Conservation (phyloP, 768 basidiomycete species). For the Boletus pseudo-olivaceus region DNA sequence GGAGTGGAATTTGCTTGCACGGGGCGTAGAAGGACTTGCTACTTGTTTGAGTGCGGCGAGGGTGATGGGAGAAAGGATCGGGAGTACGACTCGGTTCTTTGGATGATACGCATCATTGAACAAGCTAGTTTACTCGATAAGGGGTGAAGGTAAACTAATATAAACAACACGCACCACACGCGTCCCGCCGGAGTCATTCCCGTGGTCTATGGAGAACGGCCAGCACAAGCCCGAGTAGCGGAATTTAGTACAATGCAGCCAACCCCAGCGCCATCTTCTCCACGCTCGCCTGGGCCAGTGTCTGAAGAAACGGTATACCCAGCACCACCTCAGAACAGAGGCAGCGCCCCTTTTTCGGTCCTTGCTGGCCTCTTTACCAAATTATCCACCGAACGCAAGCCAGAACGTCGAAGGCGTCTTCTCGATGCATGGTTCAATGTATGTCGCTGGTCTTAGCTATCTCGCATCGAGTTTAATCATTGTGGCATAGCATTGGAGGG, state of each 20-base stretch:
- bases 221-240: not conserved
- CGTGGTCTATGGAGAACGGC: not conserved
- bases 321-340: conserved; percentile 60
- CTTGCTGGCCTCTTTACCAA: conserved; percentile 72
- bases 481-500: conserved; percentile 70
- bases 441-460: conserved; percentile 28
- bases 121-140: not conserved
- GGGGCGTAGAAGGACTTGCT: conserved; percentile 44
- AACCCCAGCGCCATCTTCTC: conserved; percentile 65
- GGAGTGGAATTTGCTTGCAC: conserved; percentile 34
- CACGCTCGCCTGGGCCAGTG: conserved; percentile 39
- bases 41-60: conserved; percentile 33
- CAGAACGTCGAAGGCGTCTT: conserved; percentile 66
- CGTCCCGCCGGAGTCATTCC: not conserved
- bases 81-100: conserved; percentile 1
- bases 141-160: conserved; percentile 4
- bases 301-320: conserved; percentile 38
- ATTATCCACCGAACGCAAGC: conserved; percentile 67
- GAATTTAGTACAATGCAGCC: conserved; percentile 48
- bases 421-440: conserved; percentile 82
- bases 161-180: conserved; percentile 21
- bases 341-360: conserved; percentile 66
- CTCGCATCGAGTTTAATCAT: conserved; percentile 7
- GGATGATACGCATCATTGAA: not conserved
- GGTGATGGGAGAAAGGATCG: conserved; percentile 24